Conservation (phyloP, 306 rosid genomes). For the Castanopsis chinensis region DNA sequence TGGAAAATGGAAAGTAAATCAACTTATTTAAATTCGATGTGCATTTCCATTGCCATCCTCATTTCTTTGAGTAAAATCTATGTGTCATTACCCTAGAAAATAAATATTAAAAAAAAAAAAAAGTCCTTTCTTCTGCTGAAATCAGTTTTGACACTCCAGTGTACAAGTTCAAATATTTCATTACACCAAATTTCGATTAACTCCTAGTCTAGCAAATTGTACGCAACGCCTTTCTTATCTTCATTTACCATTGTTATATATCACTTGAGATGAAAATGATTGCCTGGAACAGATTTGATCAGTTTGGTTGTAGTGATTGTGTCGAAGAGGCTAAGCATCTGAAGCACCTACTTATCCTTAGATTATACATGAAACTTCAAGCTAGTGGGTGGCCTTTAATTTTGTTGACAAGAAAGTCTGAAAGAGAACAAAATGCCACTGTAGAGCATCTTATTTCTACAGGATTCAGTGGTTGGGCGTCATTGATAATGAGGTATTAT, state of each 20-base stretch:
- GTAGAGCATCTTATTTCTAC: conserved; percentile 48
- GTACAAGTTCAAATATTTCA: not conserved
- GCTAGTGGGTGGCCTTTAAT: conserved; percentile 70
- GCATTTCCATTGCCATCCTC: not conserved
- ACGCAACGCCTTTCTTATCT: conserved; percentile 16
- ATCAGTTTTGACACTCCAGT: not conserved
- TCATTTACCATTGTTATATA: conserved; percentile 9
- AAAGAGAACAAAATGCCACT: conserved; percentile 41
- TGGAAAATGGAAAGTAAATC: not conserved
- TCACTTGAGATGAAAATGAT: conserved; percentile 11
- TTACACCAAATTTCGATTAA: not conserved
- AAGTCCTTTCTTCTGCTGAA: no score
- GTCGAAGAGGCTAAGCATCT: conserved; percentile 40
- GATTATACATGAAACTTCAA: conserved; percentile 50
- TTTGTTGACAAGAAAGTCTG: conserved; percentile 58
- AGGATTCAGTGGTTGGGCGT: conserved; percentile 60
- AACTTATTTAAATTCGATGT: not conserved
- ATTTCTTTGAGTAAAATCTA: not conserved
- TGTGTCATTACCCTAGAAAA: not conserved
- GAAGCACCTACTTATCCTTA: conserved; percentile 45
- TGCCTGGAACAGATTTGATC: conserved; percentile 36
- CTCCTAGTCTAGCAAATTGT: not conserved
- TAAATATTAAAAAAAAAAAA: no score
- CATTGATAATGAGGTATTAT: conserved; percentile 74
- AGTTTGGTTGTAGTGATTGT: conserved; percentile 39